A percentile compares a stretch with the other conserved stretches of the same genome.
Evolutionary conservation across 768 basidiomycete genomes (phyloP).

Genomic region (Mycena chlorophos): DNA sequence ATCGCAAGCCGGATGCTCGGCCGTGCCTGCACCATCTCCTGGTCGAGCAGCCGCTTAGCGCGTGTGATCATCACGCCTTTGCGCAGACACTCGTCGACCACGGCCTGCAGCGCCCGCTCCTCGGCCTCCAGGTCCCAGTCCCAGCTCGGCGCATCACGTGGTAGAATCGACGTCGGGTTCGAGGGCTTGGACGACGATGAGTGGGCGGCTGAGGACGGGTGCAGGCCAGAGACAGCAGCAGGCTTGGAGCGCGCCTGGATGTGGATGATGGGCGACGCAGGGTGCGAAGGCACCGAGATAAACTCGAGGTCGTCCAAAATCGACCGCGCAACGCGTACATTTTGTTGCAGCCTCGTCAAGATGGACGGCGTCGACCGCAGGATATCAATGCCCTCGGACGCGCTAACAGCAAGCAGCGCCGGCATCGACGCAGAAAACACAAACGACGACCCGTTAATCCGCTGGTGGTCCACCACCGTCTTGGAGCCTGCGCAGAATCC

Average conservation of each 20-base stretch:
- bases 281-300: constrained; percentile 83
- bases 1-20: constrained; percentile 87
- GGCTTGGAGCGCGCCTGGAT: constrained; percentile 55
- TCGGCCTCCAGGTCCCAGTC: constrained; percentile 67
- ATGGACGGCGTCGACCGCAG: constrained; percentile 75
- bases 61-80: constrained; percentile 87
- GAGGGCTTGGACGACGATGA: constrained; percentile 39
- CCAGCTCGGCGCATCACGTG: constrained; percentile 47
- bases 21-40: constrained; percentile 78
- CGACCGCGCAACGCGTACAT: constrained; percentile 72
- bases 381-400: constrained; percentile 81
- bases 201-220: constrained; percentile 27
- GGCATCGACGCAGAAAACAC: constrained; percentile 97
- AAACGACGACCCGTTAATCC: constrained; percentile 93
- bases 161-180: constrained; percentile 48
- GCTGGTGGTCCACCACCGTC: constrained; percentile 88
- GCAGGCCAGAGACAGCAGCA: constrained; percentile 22
- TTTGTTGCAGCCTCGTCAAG: constrained; percentile 76
- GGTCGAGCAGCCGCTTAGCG: constrained; percentile 76
- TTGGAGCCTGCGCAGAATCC: constrained; percentile 94
- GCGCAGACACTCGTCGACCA: constrained; percentile 81
- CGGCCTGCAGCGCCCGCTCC: constrained; percentile 83
- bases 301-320: constrained; percentile 80
- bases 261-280: constrained; percentile 86
- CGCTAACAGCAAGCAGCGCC: constrained; percentile 82